Evolutionary conservation across 306 rosid species (phyloP).

Genomic region (Carpinus fangiana): DNA sequence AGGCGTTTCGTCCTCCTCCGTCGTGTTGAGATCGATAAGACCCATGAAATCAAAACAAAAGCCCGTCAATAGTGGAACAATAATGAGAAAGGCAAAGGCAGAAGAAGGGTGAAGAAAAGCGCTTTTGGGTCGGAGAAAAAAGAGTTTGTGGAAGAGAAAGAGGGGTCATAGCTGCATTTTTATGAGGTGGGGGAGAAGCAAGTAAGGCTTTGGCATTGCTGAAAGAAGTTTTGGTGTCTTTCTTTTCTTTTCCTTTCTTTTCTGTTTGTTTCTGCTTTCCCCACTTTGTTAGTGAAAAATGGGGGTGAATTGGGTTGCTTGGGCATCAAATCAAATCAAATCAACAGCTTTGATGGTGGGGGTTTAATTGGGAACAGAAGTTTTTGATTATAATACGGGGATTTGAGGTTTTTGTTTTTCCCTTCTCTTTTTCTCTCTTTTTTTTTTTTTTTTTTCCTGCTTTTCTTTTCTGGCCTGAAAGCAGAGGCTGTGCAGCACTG

Average conservation of each 20-base stretch:
- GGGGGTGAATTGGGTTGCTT: conserved; percentile 37
- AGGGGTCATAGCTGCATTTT: conserved; percentile 62
- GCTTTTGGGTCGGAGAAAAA: conserved; percentile 12
- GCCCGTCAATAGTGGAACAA: background rate
- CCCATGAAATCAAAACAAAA: conserved; percentile 55
- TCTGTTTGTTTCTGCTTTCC: conserved; percentile 12
- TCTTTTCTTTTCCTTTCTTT: conserved; percentile 25
- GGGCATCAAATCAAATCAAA: conserved; percentile 50
- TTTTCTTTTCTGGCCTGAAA: conserved; percentile 35
- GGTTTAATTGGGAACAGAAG: conserved; percentile 21
- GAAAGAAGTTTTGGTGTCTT: conserved; percentile 50
- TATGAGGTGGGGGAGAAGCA: conserved; percentile 42
- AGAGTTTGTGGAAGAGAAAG: conserved; percentile 24
- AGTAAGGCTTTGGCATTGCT: conserved; percentile 60
- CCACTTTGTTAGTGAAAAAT: background rate
- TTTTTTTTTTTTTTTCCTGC: background rate
- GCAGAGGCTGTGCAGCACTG: conserved; percentile 57
- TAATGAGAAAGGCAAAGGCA: conserved; percentile 15
- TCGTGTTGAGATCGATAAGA: conserved; percentile 95
- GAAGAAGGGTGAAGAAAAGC: background rate
- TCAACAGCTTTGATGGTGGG: conserved; percentile 28
- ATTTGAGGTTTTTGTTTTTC: conserved; percentile 16
- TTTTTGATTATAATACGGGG: conserved; percentile 18
- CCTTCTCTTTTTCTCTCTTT: background rate
- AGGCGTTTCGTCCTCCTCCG: conserved; percentile 82